Base-by-base conservation (phyloP, 2,329 filamentous ascomycete species). In the Xylaria arbuscula region DNA sequence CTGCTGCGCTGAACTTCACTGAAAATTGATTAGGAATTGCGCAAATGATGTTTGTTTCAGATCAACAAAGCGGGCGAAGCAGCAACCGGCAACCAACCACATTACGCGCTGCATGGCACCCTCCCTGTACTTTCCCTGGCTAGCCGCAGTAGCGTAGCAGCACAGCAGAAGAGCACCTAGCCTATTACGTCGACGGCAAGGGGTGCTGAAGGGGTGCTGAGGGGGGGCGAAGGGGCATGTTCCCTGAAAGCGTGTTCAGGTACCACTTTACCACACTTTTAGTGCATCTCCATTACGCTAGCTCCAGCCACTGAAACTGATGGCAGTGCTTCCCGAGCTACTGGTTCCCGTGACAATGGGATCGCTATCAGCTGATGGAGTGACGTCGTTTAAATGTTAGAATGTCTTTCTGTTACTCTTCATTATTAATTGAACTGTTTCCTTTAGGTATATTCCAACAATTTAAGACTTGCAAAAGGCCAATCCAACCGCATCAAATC, bases 61-160 rank as follows among this genome's bases (percentile, higher is more conserved):
- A 72, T 68, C 68, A 68, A 67, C 70, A 66, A 70, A 69, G 68
- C 65, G 62, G 70, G 70, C 70, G 70, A 62, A 72, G 70, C 66
- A 69, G 55, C 48, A 53, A 51, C 57, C 48, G 42, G 5, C 22
- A 32, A 56, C 70, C 68, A 72, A 72, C 69, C 63, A 67, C 11
- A 60, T 47, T 34, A 13, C 63, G 24, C 24, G 6, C 22, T 40
- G 13, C 34, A 8, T 9, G 28, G 48, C 45, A 55, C 58, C 36
- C 38, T 47, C 38, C 38, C 55, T 57, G 3, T 28, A 28, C 28
- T 28, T 28, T 28, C 28, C 28, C 28, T 28, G 51, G 53, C 53
- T 57, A 64, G 61, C 61, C 17, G 53, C 53, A 57, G 53, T 42
- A 36, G 61, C n/a, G 55, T 57, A 9, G 22, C 22, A 57, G 51